These are phyloP conservation scores for Kurtzmaniella quercitrusa DNA, from an alignment of 1,139 yeast species.

Conservation along the genomic window DNA sequence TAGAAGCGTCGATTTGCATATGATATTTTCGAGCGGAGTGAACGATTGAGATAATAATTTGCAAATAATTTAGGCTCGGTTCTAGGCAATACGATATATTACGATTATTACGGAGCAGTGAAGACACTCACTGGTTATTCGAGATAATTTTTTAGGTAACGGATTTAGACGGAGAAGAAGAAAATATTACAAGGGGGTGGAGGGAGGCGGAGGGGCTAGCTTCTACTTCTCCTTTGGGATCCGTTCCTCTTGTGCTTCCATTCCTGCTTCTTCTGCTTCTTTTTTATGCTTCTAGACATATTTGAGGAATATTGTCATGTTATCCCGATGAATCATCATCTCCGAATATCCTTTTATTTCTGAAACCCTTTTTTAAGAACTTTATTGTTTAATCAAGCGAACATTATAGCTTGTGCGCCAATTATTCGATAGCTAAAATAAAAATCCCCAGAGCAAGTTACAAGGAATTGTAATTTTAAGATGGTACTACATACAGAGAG, in stretches of 20 bases:
- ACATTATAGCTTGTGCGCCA: not conserved
- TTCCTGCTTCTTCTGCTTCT: too few relatives aligned
- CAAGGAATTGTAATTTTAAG: not conserved
- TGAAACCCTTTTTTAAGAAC: not conserved
- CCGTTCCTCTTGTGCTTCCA: too few relatives aligned
- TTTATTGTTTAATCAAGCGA: not conserved
- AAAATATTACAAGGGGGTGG: too few relatives aligned
- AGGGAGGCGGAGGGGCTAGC: too few relatives aligned
- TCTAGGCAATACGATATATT: not conserved
- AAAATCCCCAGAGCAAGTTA: not conserved
- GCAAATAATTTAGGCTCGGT: not conserved
- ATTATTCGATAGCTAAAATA: not conserved
- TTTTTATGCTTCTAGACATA: too few relatives aligned
- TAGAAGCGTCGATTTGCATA: not conserved
- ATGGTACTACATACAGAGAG: not conserved
- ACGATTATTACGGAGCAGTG: not conserved
- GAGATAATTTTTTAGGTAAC: not conserved
- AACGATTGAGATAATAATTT: not conserved
- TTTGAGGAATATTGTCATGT: too few relatives aligned
- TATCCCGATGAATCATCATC: too few relatives aligned
- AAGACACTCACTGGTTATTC: not conserved
- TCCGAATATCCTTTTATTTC: not conserved
- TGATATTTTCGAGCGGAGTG: not conserved
- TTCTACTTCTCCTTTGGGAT: too few relatives aligned
- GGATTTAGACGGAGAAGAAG: not conserved